Evolutionary conservation across 495 filamentous ascomycete species (phyloP), one percentile per base, ranked within the genome.

Genomic region (Lasiosphaeris hirsuta): DNA sequence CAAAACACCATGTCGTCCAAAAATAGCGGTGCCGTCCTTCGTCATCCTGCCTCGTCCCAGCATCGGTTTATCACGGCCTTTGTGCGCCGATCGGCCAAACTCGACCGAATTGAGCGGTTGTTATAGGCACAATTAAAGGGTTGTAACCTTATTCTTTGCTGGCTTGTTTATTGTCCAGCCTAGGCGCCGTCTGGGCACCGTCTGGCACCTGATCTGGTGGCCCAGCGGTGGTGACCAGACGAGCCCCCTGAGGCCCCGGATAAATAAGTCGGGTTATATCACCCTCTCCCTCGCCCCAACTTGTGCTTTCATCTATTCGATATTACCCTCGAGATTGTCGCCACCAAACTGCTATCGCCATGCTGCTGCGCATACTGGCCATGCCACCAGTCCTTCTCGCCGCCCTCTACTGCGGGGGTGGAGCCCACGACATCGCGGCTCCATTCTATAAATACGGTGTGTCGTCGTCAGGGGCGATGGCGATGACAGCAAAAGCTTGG

Each of bases 281-380:
- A 43, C 62, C 37, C 39, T 44, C 41, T 57, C 52, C 62, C 52
- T 64, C 50, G 54, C 45, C 15, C 64, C 23, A 30, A 52, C 60
- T 59, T 60, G 60, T 53, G 40, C 44, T 48, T 66, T 71, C 69
- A 71, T 71, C 62, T 71, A 71, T 66, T 63, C 54, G 60, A 71
- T 71, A 71, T 71, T 71, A 58, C 64, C 35, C 41, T 54, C 52
- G 53, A 69, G 50, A 71, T 69, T 71, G 61, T 63, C 62, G 64
- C 67, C 66, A 66, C 69, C 58, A 57, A 57, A 63, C 45, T 42
- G 40, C 45, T 33, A 54, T 61, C 38, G 23, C 50, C 35, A 51
- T 51, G 45, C 23, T 30, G 23, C 23, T n/a, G n/a, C 23, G 2
- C 23, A 30, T 30, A 40, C 51, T 43, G 43, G 43, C 51, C 51